Conservation (phyloP, 208 protist genomes). For the Herpetomonas samuelpessoai region DNA sequence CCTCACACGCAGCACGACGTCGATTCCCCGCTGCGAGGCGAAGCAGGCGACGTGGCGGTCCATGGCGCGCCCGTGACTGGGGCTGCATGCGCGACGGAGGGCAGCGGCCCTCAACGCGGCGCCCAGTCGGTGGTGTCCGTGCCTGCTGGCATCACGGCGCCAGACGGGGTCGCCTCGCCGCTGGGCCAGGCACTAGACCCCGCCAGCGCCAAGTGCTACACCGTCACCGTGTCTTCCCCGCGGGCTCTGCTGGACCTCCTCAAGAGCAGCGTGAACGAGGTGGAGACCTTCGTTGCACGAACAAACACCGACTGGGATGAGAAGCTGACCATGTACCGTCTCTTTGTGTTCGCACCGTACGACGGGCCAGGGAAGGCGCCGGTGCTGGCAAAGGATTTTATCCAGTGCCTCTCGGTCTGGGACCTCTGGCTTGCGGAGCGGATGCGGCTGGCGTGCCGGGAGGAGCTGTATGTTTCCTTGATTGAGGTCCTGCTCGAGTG, state of each 20-base stretch:
- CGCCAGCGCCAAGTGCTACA: neutral
- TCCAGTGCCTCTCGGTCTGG: slow-evolving; percentile 44
- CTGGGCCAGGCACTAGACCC: too few species aligned
- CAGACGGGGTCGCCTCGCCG: too few species aligned
- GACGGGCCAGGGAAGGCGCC: slow-evolving; percentile 5
- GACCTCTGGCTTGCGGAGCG: slow-evolving; percentile 34
- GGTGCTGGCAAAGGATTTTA: slow-evolving; percentile 45
- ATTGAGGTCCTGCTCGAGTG: slow-evolving; percentile 32
- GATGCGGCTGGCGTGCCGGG: slow-evolving; percentile 39
- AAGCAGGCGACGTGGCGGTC: too few species aligned
- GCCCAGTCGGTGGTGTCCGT: too few species aligned
- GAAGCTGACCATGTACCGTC: neutral
- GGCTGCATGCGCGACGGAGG: too few species aligned
- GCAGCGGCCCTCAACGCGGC: too few species aligned
- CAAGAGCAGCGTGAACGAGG: neutral
- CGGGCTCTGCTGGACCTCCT: slow-evolving; percentile 3
- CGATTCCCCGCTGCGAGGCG: too few species aligned
- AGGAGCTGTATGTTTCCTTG: slow-evolving; percentile 32
- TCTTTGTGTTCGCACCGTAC: slow-evolving; percentile 15
- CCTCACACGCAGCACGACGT: too few species aligned
- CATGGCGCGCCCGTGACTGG: too few species aligned
- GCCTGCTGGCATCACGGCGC: too few species aligned
- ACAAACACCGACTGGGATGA: neutral
- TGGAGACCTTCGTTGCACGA: neutral
- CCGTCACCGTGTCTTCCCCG: neutral